phyloP scores from a whole-genome alignment of 208 protist species.

The Leptomonas seymouri region DNA sequence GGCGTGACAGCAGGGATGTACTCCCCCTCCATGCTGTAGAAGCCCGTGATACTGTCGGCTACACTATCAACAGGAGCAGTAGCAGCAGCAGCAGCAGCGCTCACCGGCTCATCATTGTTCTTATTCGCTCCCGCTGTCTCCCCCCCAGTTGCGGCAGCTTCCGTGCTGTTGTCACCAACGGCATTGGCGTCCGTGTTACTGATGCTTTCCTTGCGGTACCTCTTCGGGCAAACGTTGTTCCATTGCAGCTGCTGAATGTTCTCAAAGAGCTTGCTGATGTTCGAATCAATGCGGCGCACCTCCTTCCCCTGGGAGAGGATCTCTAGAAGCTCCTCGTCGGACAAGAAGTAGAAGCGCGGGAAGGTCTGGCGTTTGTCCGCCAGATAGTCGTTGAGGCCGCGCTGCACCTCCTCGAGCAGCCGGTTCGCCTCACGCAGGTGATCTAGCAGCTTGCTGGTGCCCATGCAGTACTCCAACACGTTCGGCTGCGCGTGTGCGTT shows the following conservation, averaged over 20 bases:
- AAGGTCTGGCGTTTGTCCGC: constrained; percentile 96
- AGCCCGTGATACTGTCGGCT: constrained; percentile 84
- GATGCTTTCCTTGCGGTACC: background rate
- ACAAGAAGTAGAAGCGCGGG: constrained; percentile 95
- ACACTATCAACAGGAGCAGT: background rate
- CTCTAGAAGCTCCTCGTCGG: constrained; percentile 94
- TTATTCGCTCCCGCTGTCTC: background rate
- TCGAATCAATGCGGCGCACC: constrained; percentile 94
- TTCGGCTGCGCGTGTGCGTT: constrained; percentile 85
- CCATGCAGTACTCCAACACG: constrained; percentile 94
- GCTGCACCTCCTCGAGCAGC: constrained; percentile 96
- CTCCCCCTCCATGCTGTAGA: constrained; percentile 95
- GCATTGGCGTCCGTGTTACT: background rate
- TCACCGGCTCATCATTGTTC: background rate
- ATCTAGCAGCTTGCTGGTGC: constrained; percentile 95
- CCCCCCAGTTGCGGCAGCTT: background rate
- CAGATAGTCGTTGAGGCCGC: constrained; percentile 97
- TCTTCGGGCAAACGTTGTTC: constrained; percentile 34
- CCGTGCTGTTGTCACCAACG: background rate
- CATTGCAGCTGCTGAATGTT: constrained; percentile 91
- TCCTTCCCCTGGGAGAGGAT: constrained; percentile 97
- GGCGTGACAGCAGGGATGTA: constrained; percentile 81
- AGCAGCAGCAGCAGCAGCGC: background rate
- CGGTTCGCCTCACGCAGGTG: constrained; percentile 94
- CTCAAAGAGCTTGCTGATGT: constrained; percentile 97